These are phyloP conservation scores for Neurospora pannonica DNA, from an alignment of 495 filamentous ascomycete species.

Conservation along the genomic window DNA sequence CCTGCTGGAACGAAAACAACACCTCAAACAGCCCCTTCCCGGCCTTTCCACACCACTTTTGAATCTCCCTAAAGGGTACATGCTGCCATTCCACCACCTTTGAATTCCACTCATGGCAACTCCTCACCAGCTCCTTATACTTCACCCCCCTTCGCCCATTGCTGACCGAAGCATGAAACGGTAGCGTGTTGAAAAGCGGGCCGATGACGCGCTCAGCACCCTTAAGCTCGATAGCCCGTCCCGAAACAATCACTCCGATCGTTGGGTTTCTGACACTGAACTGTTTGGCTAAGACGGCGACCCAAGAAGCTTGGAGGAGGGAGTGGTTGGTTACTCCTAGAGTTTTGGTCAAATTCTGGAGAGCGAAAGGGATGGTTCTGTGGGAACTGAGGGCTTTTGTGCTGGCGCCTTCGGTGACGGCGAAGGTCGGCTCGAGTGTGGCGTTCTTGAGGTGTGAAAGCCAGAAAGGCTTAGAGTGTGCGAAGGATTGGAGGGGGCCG, in stretches of 20 bases:
- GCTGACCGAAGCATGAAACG: conserved; percentile 36
- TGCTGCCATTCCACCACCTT: conserved; percentile 55
- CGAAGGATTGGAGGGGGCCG: conserved; percentile 47
- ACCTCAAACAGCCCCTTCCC: conserved; percentile 65
- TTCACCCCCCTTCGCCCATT: not conserved
- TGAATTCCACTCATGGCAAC: conserved; percentile 54
- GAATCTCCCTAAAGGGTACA: conserved; percentile 60
- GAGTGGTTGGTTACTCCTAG: conserved; percentile 69
- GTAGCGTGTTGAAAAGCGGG: conserved; percentile 85
- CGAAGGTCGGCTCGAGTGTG: conserved; percentile 23
- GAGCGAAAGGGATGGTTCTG: conserved; percentile 16
- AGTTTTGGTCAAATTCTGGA: conserved; percentile 38
- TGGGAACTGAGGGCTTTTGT: conserved; percentile 5
- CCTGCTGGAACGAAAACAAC: conserved; percentile 74
- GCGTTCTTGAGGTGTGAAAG: conserved; percentile 38
- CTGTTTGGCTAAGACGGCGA: conserved; percentile 39
- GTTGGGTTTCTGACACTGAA: conserved; percentile 21
- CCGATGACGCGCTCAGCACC: conserved; percentile 63
- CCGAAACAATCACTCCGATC: conserved; percentile 62
- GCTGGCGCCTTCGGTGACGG: not conserved
- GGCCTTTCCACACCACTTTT: conserved; percentile 52
- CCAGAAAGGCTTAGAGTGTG: conserved; percentile 61
- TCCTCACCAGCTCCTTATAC: conserved; percentile 35
- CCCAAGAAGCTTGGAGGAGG: conserved; percentile 63
- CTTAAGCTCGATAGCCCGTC: conserved; percentile 55